Base-by-base conservation (phyloP, 2,329 filamentous ascomycete genomes). In the Ascochyta fabae region DNA sequence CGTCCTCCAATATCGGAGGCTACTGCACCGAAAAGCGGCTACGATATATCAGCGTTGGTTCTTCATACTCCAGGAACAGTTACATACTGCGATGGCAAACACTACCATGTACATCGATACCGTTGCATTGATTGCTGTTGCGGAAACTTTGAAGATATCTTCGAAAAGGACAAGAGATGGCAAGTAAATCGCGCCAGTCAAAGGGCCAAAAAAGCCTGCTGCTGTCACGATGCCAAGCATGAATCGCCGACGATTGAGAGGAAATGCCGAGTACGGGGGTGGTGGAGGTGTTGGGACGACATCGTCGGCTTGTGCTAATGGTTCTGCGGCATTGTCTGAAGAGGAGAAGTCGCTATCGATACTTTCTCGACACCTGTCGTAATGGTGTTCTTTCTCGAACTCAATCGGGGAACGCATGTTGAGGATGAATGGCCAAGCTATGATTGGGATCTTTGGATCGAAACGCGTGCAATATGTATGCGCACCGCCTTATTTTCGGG, bases 101-200 rank as follows among this genome's bases (percentile, higher is more conserved):
- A 78, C 71, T 9, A 74, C 67, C 76, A 78, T 79, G 60, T 79
- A 81, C 4, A 80, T 73, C 0, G 75, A 74, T n/a, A 80, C 77
- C 0, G 79, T 79, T 3, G 71, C 77, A 59, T 80, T 80, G 34
- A 80, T 75, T 2, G 65, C 70, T 6, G 74, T 72, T 24, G 64
- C 62, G 7, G 69, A 71, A 6, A 69, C 68, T 7, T 73, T 59
- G 54, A 80, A 80, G 36, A 77, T 74, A 1, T 59, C 51, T 13
- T 72, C 43, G 47, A 76, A 71, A 15, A 80, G 65, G 2, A 70
- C 74, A 24, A 81, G 67, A 19, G 74, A 71, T 0, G 78, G 79
- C 2, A 81, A 62, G 61, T 80, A 80, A 29, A 80, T 75, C n/a
- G 73, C 74, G 27, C 77, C 78, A n/a, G 75, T 74, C 16, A 81